Base-by-base conservation (phyloP, 2,329 filamentous ascomycete species). In the Microdochium paspali region DNA sequence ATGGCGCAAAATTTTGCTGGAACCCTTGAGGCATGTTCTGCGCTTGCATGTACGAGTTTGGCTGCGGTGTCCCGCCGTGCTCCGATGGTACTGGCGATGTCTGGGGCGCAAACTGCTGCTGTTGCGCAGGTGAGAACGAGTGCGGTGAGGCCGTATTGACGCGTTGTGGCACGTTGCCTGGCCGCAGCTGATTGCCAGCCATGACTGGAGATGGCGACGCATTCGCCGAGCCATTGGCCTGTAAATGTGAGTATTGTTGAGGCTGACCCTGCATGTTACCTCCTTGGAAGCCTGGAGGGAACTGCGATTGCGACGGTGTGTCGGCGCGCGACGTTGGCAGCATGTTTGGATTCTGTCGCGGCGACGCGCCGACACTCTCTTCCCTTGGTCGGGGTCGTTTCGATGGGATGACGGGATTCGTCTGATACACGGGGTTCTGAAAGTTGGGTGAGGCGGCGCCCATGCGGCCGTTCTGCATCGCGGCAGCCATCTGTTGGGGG, bases 151-250 rank as follows among this genome's bases (percentile, higher is more conserved):
- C 85, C 43, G 91, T 96, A 54, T 90, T 85, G 65, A 97, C 88
- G 59, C 90, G 76, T 61, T 90, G 87, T 32, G 84, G 83, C 13
- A 85, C 82, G 57, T 77, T 77, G 60, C 86, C 80, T 28, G 82
- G 77, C 52, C 82, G 79, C 62, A 84, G 72, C 59, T 94, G 90
- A 61, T 85, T 90, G 51, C 81, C 61, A 7, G 60, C 80, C 80
- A 96, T 90, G 52, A 94, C 91, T 24, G 93, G 93, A 6, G 93
- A 97, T 10, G 91, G 91, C 32, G 89, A 95, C 51, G 88, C 85
- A 64, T 90, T 93, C 45, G 82, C 77, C 3, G 89, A 90, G 46
- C 84, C 84, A 58, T 87, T 85, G 54, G 85, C 80, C 59, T 89
- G 86, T 47, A 95, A 77, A 68, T 95, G 90, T 52, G 88, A 82